Evolutionary conservation across 1,284 basidiomycete species (phyloP).

Genomic region (Tilletia horrida): DNA sequence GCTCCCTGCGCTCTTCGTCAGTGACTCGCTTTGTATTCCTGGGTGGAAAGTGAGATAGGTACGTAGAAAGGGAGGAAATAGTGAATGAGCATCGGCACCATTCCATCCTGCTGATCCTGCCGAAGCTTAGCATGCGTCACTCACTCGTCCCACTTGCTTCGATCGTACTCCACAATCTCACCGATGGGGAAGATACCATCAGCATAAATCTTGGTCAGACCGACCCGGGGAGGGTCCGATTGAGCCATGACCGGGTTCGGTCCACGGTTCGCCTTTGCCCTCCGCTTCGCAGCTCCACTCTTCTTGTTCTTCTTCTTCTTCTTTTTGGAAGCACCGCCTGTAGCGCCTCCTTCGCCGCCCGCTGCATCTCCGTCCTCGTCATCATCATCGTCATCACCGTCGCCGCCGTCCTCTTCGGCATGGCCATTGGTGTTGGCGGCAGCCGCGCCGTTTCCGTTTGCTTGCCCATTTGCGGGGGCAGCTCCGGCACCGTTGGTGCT

Average conservation of each 20-base stretch:
- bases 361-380: constrained; percentile 39
- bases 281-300: constrained; percentile 47
- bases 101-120: no score
- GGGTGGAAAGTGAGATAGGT: background rate
- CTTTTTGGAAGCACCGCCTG: constrained; percentile 33
- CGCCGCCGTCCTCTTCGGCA: background rate
- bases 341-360: constrained; percentile 23
- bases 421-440: background rate
- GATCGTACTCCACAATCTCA: constrained; percentile 80
- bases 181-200: constrained; percentile 84
- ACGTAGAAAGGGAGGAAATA: background rate
- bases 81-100: no score
- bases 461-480: background rate
- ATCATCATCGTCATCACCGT: constrained; percentile 37
- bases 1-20: constrained; percentile 82
- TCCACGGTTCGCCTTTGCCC: constrained; percentile 31
- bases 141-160: constrained; percentile 63
- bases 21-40: constrained; percentile 69
- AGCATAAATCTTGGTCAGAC: constrained; percentile 82
- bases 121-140: constrained; percentile 50
- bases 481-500: constrained; percentile 10
- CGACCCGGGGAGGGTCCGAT: constrained; percentile 88
- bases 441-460: background rate
- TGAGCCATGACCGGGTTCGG: constrained; percentile 17
- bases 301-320: constrained; percentile 91